Base-by-base conservation (phyloP, 768 basidiomycete species). In the Tephrocybe rancida region DNA sequence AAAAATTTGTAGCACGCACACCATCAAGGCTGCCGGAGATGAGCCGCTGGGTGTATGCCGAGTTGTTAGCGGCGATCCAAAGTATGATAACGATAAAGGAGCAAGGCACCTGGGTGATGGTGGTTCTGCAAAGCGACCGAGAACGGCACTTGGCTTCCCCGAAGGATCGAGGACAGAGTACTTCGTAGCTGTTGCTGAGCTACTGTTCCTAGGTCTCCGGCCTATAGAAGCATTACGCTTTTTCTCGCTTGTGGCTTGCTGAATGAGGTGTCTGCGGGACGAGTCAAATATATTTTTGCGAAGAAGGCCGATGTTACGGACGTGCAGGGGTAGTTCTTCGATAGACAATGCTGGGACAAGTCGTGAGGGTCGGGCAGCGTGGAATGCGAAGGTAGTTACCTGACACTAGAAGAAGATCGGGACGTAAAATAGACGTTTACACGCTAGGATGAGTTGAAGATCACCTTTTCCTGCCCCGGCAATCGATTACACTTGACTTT, bases 241-340 rank as follows among this genome's bases (percentile, higher is more conserved):
- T 77, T 88, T 88, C 73, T 92, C 90, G 68, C 81, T 87, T 5
- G 91, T 92, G 18, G 87, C 88, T 70, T 92, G 90, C 64, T 92
- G 91, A 24, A 92, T 87, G 65, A 73, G 85, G 65, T 92, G 88
- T 55, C 89, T 91, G 64, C 16, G 52, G 54, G 58, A 56, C 5
- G 7, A n/a, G 11, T 32, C 16, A 38, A 52, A 39, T 41, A 29
- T 44, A 46, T 43, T 29, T 22, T 38, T 26, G 55, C 27, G 37
- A 35, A 26, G 35, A 8, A 45, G 37, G 29, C 30, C 26, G 46
- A 43, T 54, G 54, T 59, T 16, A 83, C 89, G 61, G 64, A 93
- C 92, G 92, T 94, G 91, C 92, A 95, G 41, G 90, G 87, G 64
- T 90, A 92, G 64, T 90, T 92, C 75, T 95, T 95, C 56, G 87